Percentiles rank a stretch among this genome's conserved stretches.
These are phyloP conservation scores for Penicillium parvum DNA, from an alignment of 495 filamentous ascomycete species.

Conservation along the genomic window DNA sequence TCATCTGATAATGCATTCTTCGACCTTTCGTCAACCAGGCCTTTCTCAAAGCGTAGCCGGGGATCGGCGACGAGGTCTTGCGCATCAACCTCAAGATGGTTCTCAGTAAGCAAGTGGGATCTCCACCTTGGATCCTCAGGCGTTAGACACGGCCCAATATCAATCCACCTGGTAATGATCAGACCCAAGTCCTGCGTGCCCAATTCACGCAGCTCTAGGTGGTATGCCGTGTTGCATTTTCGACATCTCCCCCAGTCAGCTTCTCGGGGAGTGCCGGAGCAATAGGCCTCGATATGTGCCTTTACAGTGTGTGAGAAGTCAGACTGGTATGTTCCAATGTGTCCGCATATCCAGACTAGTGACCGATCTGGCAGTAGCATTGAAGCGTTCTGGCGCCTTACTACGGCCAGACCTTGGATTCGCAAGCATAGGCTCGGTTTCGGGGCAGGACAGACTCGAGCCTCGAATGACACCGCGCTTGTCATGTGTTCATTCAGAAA, in stretches of 20 bases:
- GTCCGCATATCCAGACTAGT: neutral
- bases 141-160: neutral
- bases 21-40: neutral
- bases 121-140: slow-evolving; percentile 1
- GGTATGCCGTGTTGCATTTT: neutral
- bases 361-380: neutral
- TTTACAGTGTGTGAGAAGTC: neutral
- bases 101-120: neutral
- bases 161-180: neutral
- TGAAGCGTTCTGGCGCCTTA: neutral
- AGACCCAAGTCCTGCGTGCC: neutral
- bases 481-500: neutral
- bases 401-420: neutral
- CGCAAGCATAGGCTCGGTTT: neutral
- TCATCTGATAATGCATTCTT: neutral
- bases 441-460: neutral
- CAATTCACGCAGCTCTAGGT: neutral
- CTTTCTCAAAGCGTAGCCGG: neutral
- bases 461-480: neutral
- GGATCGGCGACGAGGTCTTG: neutral
- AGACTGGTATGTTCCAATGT: neutral
- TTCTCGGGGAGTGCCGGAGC: neutral
- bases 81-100: neutral
- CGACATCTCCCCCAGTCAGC: neutral
- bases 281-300: neutral